Base-by-base conservation (phyloP, 768 basidiomycete genomes). In the Calocybe gangraenosa region DNA sequence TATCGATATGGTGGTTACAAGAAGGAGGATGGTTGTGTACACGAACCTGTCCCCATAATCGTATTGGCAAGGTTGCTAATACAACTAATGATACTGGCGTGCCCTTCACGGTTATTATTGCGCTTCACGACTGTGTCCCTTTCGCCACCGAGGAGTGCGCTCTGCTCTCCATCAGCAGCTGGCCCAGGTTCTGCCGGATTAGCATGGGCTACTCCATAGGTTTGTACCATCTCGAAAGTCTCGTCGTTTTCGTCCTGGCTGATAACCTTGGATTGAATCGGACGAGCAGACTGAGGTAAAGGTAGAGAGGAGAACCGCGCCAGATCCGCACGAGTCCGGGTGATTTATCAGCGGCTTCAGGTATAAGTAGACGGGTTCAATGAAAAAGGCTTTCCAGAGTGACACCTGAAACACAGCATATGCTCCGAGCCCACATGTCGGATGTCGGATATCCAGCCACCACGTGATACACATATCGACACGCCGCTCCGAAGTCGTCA, bases 61-160 rank as follows among this genome's bases (percentile, higher is more conserved):
- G 93, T 96, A 55, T 96, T 96, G 19, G 82, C 70, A 34, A 96
- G 68, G 58, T 92, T 92, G 53, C 87, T 83, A 41, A 89, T 73
- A 40, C 80, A 82, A 51, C 86, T 87, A 15, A 71, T 52, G 20
- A 92, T 62, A 34, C 68, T 78, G 9, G 88, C 91, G 63, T 78
- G 79, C 0, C 91, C 91, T 15, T 87, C 84, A 40, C 47, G 56
- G 40, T 61, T 62, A 22, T 11, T 43, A 15, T 46, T 47, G 40
- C 48, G 48, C 40, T 58, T 59, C 22, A 49, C 39, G 0, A 53
- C 38, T 23, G 53, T 49, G 31, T 60, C 49, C 35, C 61, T 61
- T 37, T 67, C 62, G 37, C 65, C 74, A 31, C 77, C 78, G 28
- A 91, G 69, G 45, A 91, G 66, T 10, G 85, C 75, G 58, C 78